These are phyloP conservation scores for Colletotrichum eleusines DNA, from an alignment of 2,329 filamentous ascomycete genomes.

Conservation along the genomic window DNA sequence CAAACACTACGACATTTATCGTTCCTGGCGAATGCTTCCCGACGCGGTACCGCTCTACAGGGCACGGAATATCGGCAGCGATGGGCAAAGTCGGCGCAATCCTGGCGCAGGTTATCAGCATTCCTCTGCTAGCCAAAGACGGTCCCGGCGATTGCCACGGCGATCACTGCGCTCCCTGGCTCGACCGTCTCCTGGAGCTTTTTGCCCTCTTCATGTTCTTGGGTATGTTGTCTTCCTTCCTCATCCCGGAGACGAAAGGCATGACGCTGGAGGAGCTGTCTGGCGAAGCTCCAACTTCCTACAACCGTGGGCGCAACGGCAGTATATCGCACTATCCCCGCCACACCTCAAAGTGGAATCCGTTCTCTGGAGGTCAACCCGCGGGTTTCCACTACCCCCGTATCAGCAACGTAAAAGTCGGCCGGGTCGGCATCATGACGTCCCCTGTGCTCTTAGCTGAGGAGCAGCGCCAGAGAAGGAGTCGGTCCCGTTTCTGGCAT, in stretches of 20 bases:
- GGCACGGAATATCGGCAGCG: conserved; percentile 75
- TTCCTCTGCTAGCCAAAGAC: conserved; percentile 71
- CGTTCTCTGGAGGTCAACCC: conserved; percentile 62
- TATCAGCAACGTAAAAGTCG: conserved; percentile 47
- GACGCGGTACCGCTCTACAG: conserved; percentile 71
- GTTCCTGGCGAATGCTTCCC: conserved; percentile 75
- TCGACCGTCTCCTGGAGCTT: conserved; percentile 81
- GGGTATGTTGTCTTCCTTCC: conserved; percentile 74
- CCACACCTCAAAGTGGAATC: conserved; percentile 56
- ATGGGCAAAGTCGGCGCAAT: conserved; percentile 77
- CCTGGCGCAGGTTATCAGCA: conserved; percentile 73
- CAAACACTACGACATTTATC: conserved; percentile 75
- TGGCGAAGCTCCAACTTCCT: conserved; percentile 73
- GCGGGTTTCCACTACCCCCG: conserved; percentile 64
- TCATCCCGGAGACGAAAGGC: conserved; percentile 84
- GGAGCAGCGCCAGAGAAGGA: conserved; percentile 40
- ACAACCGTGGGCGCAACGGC: conserved; percentile 64
- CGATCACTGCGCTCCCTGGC: conserved; percentile 66
- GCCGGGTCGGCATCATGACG: conserved; percentile 58
- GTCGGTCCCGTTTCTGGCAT: conserved; percentile 37
- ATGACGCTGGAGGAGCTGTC: conserved; percentile 79
- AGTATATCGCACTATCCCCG: conserved; percentile 56
- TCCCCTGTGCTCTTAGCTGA: conserved; percentile 53
- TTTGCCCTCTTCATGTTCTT: conserved; percentile 85
- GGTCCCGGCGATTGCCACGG: conserved; percentile 62